These are phyloP conservation scores for Malus fusca DNA, from an alignment of 306 rosid genomes.

Conservation along the genomic window DNA sequence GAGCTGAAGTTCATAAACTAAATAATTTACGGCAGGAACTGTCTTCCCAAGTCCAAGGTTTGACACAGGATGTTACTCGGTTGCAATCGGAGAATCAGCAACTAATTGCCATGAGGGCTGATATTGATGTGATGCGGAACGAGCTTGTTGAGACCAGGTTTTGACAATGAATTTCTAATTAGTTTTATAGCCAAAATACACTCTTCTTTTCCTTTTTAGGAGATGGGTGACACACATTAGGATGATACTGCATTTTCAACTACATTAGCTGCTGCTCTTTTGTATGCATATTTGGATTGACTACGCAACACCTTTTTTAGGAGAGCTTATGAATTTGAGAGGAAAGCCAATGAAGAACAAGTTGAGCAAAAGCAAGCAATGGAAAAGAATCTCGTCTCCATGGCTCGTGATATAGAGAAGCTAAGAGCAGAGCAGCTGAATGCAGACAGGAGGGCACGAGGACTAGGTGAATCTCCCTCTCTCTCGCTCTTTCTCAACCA, in stretches of 20 bases:
- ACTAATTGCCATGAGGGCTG: slow-evolving; percentile 26
- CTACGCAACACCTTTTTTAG: slow-evolving; percentile 17
- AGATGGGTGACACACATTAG: background rate
- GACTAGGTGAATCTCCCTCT: slow-evolving; percentile 25
- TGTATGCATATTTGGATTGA: slow-evolving; percentile 14
- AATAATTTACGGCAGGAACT: slow-evolving; percentile 32
- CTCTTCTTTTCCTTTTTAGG: background rate
- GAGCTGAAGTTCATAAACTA: slow-evolving; percentile 34
- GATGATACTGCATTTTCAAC: background rate
- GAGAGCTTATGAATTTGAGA: slow-evolving; percentile 41
- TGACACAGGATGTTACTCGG: slow-evolving; percentile 31
- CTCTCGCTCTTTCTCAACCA: background rate
- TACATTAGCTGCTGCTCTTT: background rate
- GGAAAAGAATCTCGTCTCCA: slow-evolving; percentile 42
- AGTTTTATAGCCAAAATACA: slow-evolving; percentile 1
- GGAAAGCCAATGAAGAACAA: slow-evolving; percentile 35
- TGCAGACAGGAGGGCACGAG: slow-evolving; percentile 20
- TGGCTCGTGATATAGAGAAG: slow-evolving; percentile 47
- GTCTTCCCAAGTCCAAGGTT: slow-evolving; percentile 36
- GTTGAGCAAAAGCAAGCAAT: slow-evolving; percentile 34
- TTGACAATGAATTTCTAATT: slow-evolving; percentile 8
- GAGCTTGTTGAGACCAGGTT: slow-evolving; percentile 48
- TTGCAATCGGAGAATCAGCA: slow-evolving; percentile 40
- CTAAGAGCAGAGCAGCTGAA: slow-evolving; percentile 30
- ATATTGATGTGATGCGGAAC: slow-evolving; percentile 32